Conservation (phyloP, 2,329 filamentous ascomycete genomes). For the Penicillium griseofulvum region DNA sequence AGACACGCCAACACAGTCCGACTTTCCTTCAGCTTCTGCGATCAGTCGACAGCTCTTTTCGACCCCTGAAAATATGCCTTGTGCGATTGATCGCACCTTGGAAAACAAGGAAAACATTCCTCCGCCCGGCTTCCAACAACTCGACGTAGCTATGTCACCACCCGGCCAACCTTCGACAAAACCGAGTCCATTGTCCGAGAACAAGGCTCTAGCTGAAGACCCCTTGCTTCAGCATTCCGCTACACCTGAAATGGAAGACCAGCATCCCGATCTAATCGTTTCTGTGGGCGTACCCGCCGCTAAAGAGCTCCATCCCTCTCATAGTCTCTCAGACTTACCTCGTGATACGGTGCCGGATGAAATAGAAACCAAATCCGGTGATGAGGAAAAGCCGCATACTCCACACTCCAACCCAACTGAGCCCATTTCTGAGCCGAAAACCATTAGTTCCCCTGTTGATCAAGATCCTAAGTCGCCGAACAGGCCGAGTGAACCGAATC, state of each 20-base stretch:
- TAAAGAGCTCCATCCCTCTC: not conserved
- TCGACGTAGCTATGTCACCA: not conserved
- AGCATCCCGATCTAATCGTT: not conserved
- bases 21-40: constrained; percentile 2
- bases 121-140: constrained; percentile 9
- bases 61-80: not conserved
- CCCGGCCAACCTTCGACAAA: constrained; percentile 1
- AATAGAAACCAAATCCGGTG: not conserved
- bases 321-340: not conserved
- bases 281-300: not conserved
- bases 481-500: not conserved
- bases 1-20: constrained; percentile 15
- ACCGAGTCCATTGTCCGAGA: constrained; percentile 10
- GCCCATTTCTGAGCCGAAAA: not conserved
- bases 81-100: constrained; percentile 2
- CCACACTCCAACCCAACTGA: not conserved
- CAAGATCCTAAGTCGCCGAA: not conserved
- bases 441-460: not conserved
- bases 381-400: not conserved
- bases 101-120: constrained; percentile 24
- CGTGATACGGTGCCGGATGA: not conserved
- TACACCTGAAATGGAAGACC: not conserved
- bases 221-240: not conserved
- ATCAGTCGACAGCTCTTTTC: constrained; percentile 3
- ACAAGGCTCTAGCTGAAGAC: constrained; percentile 4